A percentile compares a stretch with the other conserved stretches of the same genome.
phyloP scores from a whole-genome alignment of 1,284 basidiomycete genomes.

The Cutaneotrichosporon sp. region DNA sequence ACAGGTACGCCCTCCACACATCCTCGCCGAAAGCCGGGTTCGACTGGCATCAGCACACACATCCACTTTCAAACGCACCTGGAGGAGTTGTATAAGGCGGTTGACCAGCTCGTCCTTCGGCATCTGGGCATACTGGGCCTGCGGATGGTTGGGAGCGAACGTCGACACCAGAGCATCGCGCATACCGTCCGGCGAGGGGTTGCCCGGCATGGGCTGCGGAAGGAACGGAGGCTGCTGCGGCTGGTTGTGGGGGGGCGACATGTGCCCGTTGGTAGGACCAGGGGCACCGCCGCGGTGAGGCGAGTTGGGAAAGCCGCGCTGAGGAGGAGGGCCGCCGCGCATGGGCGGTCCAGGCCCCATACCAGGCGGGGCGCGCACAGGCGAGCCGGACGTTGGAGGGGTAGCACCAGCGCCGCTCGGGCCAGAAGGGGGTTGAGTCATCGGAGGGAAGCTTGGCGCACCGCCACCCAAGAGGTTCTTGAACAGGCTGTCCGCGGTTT shows the following conservation, averaged over 20 bases:
- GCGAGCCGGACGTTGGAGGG: background rate
- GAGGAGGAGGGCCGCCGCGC: background rate
- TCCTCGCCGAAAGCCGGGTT: conserved; percentile 18
- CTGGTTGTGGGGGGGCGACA: conserved; percentile 3
- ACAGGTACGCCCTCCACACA: conserved; percentile 18
- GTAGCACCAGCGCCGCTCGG: background rate
- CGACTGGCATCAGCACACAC: conserved; percentile 7
- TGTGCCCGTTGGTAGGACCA: background rate
- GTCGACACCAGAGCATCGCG: conserved; percentile 13
- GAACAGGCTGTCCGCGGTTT: background rate
- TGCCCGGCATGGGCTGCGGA: background rate
- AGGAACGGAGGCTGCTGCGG: too few relatives aligned
- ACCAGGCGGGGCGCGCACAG: background rate
- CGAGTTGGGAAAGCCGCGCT: background rate
- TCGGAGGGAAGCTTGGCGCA: background rate
- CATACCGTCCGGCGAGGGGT: background rate
- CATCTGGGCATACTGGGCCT: background rate
- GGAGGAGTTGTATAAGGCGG: conserved; percentile 5
- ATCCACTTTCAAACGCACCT: background rate
- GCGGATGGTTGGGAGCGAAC: conserved; percentile 1
- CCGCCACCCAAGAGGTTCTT: background rate
- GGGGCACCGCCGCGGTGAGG: background rate
- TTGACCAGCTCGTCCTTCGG: background rate
- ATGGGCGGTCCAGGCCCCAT: background rate
- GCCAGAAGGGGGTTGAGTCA: background rate